A percentile compares a stretch with the other conserved stretches of the same genome.
These are phyloP conservation scores for Hansenula sp. DNA, from an alignment of 1,139 yeast species.

Conservation along the genomic window DNA sequence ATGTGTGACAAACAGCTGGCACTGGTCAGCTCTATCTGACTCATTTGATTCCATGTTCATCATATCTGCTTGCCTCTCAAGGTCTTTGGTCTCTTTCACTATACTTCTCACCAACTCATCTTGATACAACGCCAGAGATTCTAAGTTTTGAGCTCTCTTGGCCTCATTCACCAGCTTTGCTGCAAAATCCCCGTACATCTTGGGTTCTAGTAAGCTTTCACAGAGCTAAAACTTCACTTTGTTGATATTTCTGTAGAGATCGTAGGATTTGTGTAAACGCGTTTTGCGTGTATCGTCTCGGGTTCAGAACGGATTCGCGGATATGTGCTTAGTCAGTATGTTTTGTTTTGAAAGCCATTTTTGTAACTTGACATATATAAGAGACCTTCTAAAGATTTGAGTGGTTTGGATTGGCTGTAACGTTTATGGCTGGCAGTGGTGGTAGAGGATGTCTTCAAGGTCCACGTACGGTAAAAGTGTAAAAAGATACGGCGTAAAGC, in stretches of 20 bases:
- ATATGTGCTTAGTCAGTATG: too few relatives aligned
- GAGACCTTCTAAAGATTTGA: background rate
- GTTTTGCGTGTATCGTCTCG: background rate
- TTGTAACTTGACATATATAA: background rate
- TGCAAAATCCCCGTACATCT: conserved; percentile 88
- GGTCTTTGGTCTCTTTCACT: conserved; percentile 52
- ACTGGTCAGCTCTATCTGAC: conserved; percentile 46
- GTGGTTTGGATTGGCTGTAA: background rate
- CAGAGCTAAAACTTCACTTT: background rate
- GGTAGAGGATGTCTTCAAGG: conserved; percentile 2
- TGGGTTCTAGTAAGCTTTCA: background rate
- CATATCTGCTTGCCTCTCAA: conserved; percentile 40
- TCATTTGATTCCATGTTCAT: conserved; percentile 27
- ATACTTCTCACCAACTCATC: conserved; percentile 66
- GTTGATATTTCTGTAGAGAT: background rate
- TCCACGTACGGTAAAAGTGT: conserved; percentile 11
- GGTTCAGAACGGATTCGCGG: conserved; percentile 2
- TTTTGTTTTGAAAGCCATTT: too few relatives aligned
- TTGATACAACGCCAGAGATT: conserved; percentile 69
- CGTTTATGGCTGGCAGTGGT: background rate
- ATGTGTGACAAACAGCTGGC: conserved; percentile 79
- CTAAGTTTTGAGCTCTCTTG: conserved; percentile 66
- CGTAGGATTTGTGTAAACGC: background rate
- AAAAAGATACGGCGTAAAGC: conserved; percentile 2
- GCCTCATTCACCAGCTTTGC: conserved; percentile 82